Evolutionary conservation across 78 protist genomes (phyloP), one percentile per base, ranked within the genome.

Genomic region (Monocercomonoides exilis): DNA sequence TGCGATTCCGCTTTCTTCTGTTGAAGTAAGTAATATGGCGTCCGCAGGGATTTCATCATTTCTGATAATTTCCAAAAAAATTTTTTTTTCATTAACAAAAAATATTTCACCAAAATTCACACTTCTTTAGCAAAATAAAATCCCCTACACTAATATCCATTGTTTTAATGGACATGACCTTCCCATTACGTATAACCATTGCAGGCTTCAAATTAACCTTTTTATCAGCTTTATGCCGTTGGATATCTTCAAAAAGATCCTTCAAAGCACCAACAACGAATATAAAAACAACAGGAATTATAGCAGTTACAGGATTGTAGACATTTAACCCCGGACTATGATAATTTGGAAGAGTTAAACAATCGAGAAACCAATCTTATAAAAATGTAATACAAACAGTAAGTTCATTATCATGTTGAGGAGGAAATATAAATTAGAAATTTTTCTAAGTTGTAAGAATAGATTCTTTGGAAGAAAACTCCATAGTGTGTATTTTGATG

Each of bases 21-120:
- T 42, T 11, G 93, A 35, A 36, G 91, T 70, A 32, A 96, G 38
- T 36, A 94, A 43, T 0, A 96, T 89, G 29, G 91, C 54, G 80
- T 96, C 98, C 1, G 96, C 98, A 2, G 97, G 97, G 79, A 94
- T 2, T 2, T 82, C 64, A 21, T 11, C 21, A 21, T 54, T 54
- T 29, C 70, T 54, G 70, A 54, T 29, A 11, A 21, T 29, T 54
- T 54, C n/a, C n/a, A n/a, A n/a, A n/a, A n/a, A n/a, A n/a, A n/a
- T n/a, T n/a, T n/a, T n/a, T n/a, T n/a, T n/a, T n/a, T n/a, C n/a
- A n/a, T n/a, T n/a, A n/a, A n/a, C n/a, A n/a, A n/a, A n/a, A 21
- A 54, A 29, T 54, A 21, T 29, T 54, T 11, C 21, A 21, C 11
- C 11, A 89, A 46, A 84, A 81, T 46, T 81, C 80, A 43, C 91